Percentiles rank a stretch among this genome's conserved stretches.
Evolutionary conservation across 495 filamentous ascomycete genomes (phyloP).

Genomic region (Aspergillus incahuasiensis): DNA sequence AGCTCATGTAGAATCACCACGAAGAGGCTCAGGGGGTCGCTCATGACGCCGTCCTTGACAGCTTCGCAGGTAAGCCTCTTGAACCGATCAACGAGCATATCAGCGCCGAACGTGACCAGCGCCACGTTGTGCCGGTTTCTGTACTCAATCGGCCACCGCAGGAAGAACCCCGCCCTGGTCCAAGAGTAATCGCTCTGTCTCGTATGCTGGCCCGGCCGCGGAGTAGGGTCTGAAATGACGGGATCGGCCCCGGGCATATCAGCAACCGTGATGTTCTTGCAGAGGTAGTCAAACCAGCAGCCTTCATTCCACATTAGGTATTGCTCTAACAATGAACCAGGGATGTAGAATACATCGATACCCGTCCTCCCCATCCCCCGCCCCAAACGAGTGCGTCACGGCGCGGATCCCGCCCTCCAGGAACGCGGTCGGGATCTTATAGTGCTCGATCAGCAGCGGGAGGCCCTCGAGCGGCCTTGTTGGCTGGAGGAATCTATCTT

Average conservation of each 20-base stretch:
- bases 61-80: background rate
- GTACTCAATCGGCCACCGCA: background rate
- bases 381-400: constrained; percentile 1
- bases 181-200: background rate
- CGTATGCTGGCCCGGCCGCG: no score
- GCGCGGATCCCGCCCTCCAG: background rate
- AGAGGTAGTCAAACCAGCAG: constrained; percentile 3
- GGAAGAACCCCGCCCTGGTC: background rate
- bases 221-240: background rate
- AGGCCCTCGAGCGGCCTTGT: no score
- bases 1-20: background rate
- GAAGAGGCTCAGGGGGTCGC: background rate
- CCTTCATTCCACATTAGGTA: background rate
- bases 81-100: background rate
- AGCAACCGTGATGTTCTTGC: constrained; percentile 2
- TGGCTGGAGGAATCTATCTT: background rate
- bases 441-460: background rate
- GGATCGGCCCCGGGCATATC: no score
- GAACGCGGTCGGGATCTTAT: background rate
- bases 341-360: background rate
- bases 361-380: background rate
- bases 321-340: no score
- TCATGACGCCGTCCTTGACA: background rate
- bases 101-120: background rate
- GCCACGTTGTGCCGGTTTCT: background rate